Evolutionary conservation across 164 flowering plant genomes (phyloP), one percentile per base, ranked within the genome.

Genomic region (Aristolochia fimbriata): DNA sequence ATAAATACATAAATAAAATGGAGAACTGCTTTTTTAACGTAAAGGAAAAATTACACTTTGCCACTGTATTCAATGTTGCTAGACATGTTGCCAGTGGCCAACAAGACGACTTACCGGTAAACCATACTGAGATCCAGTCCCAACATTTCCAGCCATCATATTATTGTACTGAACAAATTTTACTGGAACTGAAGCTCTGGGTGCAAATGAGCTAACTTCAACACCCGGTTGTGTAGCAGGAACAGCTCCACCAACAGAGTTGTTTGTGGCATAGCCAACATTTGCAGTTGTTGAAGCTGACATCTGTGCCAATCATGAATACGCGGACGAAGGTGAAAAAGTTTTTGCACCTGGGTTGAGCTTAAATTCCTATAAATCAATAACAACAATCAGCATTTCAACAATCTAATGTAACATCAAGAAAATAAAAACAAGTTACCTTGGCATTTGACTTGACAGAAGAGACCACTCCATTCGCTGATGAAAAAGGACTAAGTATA

Each of bases 291-390:
- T 60, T 47, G 78, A 71, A 31, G 65, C 56, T 10, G 70, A 61
- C 52, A 80, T 69, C 60, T 80, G 63, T 47, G 72, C 70, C 66
- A 84, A 64, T 51, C 74, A 67, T 30, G 72, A 66, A 51, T 68
- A 70, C 55, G 72, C 20, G 60, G 65, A 64, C 50, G 86, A 72
- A 17, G 96, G 96, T 59, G 82, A 81, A 67, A 88, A 88, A 30
- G 74, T 63, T 68, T 86, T 83, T 62, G 96, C 96, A 61, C 74
- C 87, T 21, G 93, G 93, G 62, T 88, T 88, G 65, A 88, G 93
- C 78, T 88, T 88, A 51, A 80, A 88, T 67, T 78, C 91, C 96
- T 86, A 60, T 17, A 64, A 53, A 70, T 37, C 51, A 12, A 15
- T 60, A 15, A 47, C 21, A 31, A 13, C 43, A 37, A 25, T 13